Evolutionary conservation across 768 basidiomycete species (phyloP).

Genomic region (Leucogyrophana mollusca): DNA sequence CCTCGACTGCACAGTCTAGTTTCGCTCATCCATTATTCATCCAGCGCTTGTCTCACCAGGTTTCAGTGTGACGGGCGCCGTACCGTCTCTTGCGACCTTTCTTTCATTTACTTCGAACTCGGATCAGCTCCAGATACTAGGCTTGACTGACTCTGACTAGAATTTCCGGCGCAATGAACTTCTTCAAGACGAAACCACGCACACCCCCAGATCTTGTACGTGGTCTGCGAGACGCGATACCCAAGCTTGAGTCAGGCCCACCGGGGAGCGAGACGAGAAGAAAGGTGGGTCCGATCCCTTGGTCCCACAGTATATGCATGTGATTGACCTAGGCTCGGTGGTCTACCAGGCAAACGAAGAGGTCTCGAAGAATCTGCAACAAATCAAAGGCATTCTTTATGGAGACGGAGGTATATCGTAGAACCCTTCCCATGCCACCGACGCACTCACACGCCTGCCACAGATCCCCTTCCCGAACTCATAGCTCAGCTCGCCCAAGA

Average conservation of each 20-base stretch:
- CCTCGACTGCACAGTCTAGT: too few relatives aligned
- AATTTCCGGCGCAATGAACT: constrained; percentile 62
- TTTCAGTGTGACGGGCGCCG: too few relatives aligned
- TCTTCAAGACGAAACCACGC: constrained; percentile 90
- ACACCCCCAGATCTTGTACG: constrained; percentile 88
- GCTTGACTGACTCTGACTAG: too few relatives aligned
- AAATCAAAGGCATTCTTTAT: constrained; percentile 84
- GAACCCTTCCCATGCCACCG: constrained; percentile 1
- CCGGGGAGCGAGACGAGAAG: constrained; percentile 75
- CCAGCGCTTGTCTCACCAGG: too few relatives aligned
- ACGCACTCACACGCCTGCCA: constrained; percentile 7
- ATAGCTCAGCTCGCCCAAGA: constrained; percentile 96
- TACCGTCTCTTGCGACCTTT: too few relatives aligned
- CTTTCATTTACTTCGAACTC: too few relatives aligned
- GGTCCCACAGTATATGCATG: neutral
- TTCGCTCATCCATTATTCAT: too few relatives aligned
- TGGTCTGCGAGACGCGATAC: constrained; percentile 75
- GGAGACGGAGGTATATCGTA: constrained; percentile 77
- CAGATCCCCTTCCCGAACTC: constrained; percentile 84
- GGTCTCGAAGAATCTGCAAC: constrained; percentile 83
- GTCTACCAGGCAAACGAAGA: constrained; percentile 77
- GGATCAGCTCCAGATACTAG: too few relatives aligned
- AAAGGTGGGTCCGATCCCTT: constrained; percentile 54
- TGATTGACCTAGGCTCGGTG: constrained; percentile 3
- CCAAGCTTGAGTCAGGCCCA: constrained; percentile 69